Evolutionary conservation across 768 basidiomycete genomes (phyloP).

Genomic region (Tylopilus vinaceipallidus): DNA sequence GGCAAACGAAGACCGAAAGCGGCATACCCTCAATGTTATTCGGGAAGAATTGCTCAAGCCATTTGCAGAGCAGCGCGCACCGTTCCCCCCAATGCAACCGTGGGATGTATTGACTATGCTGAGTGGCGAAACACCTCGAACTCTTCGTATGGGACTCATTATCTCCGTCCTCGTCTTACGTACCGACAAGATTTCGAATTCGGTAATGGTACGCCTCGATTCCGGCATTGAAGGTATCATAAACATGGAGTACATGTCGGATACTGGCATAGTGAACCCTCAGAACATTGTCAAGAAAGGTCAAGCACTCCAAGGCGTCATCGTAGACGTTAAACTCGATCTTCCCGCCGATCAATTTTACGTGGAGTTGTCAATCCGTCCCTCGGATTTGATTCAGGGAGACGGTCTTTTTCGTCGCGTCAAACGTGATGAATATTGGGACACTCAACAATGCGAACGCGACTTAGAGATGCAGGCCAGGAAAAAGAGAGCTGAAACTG

Average conservation of each 20-base stretch:
- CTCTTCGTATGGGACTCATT: slow-evolving; percentile 75
- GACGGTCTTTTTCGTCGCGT: slow-evolving; percentile 63
- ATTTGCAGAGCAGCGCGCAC: slow-evolving; percentile 69
- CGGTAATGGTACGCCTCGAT: slow-evolving; percentile 75
- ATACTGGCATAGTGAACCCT: slow-evolving; percentile 39
- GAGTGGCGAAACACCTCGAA: slow-evolving; percentile 83
- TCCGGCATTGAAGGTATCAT: slow-evolving; percentile 90
- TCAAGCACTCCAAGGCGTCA: slow-evolving; percentile 75
- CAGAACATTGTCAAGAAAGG: slow-evolving; percentile 65
- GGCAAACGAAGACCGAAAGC: slow-evolving; percentile 81
- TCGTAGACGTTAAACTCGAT: slow-evolving; percentile 69
- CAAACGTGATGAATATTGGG: slow-evolving; percentile 61
- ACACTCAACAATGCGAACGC: slow-evolving; percentile 58
- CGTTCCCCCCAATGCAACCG: slow-evolving; percentile 60
- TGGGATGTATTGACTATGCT: slow-evolving; percentile 95
- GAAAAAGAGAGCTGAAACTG: slow-evolving; percentile 83
- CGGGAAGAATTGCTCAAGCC: slow-evolving; percentile 80
- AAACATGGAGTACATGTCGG: slow-evolving; percentile 54
- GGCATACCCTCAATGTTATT: slow-evolving; percentile 86
- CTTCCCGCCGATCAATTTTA: slow-evolving; percentile 59
- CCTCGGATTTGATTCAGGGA: slow-evolving; percentile 55
- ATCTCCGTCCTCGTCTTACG: slow-evolving; percentile 73
- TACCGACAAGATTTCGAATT: slow-evolving; percentile 37
- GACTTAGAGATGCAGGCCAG: slow-evolving; percentile 72
- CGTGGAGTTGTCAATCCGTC: slow-evolving; percentile 74